Conservation (phyloP, 1,139 yeast species). For the Geotrichum bryndzae region DNA sequence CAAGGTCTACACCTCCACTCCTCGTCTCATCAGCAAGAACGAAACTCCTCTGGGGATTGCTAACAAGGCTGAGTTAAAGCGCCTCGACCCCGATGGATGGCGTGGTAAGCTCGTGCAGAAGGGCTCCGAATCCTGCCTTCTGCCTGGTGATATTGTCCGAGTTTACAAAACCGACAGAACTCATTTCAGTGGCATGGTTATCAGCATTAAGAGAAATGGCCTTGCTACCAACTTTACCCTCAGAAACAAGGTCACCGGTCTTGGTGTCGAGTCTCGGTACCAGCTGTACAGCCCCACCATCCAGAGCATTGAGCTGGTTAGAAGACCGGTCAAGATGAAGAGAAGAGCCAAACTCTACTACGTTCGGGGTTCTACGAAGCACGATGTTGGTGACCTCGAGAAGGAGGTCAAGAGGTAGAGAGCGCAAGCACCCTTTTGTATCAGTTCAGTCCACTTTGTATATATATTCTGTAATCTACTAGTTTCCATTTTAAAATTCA, state of each 20-base stretch:
- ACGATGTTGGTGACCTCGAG: slow-evolving; percentile 79
- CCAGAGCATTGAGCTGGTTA: slow-evolving; percentile 64
- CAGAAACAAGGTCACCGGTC: slow-evolving; percentile 70
- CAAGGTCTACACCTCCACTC: slow-evolving; percentile 32
- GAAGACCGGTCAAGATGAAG: slow-evolving; percentile 66
- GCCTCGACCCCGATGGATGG: slow-evolving; percentile 68
- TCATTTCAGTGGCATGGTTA: slow-evolving; percentile 67
- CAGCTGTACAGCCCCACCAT: slow-evolving; percentile 75
- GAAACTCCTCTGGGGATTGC: slow-evolving; percentile 25
- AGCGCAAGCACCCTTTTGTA: not conserved
- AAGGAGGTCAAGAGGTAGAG: slow-evolving; percentile 23
- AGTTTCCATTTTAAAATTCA: slow-evolving; percentile 4
- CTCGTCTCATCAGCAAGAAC: slow-evolving; percentile 25
- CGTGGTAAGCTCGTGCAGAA: slow-evolving; percentile 58
- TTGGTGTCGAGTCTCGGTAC: slow-evolving; percentile 76
- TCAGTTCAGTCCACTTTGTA: not conserved
- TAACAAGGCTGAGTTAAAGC: slow-evolving; percentile 45
- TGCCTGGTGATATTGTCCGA: slow-evolving; percentile 78
- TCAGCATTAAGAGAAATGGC: slow-evolving; percentile 66
- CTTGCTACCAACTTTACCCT: slow-evolving; percentile 66
- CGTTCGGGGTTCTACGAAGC: slow-evolving; percentile 65
- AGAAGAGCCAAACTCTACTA: slow-evolving; percentile 79
- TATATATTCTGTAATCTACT: not conserved
- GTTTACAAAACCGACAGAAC: slow-evolving; percentile 66
- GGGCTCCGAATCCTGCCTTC: slow-evolving; percentile 46